Evolutionary conservation across 1,284 basidiomycete genomes (phyloP), one percentile per base, ranked within the genome.

Genomic region (Ustilago crameri): DNA sequence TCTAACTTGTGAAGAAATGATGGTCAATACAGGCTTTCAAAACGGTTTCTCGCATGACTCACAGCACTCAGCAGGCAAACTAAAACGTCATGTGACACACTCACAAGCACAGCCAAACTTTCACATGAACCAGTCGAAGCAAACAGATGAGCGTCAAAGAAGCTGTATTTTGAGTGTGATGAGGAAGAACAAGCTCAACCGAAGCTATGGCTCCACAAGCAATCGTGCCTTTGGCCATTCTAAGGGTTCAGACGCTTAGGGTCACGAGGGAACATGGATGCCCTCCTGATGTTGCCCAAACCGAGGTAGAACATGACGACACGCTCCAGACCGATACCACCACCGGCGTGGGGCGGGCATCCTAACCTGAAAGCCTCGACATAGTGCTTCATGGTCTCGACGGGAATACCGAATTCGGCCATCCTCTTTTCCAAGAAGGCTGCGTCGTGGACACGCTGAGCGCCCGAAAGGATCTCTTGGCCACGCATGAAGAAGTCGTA

Each of bases 401-500:
- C 93, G 79, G 93, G 90, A 65, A 96, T 90, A 55, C 86, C 87
- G 50, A 87, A 87, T 52, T 85, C 86, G 74, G 84, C 85, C 94
- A 95, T 96, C 84, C 91, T 89, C 85, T 92, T 89, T 63, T 88
- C 88, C 62, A 98, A 88, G 68, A 95, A 86, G 15, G 86, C 85
- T 5, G 95, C 89, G 79, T 98, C 94, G 85, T 98, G 96, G 53
- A 97, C 90, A 86, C 95, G 93, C 84, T 98, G 95, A 18, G 95
- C 95, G 17, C 95, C 95, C 2, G 94, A 97, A 27, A 98, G 87
- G 79, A 98, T 98, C 85, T 98, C 95, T 85, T 98, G 94, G 14
- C 95, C 95, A 40, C 95, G 90, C 93, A 98, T 97, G 88, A 98
- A 98, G 85, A 98, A 98, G 86, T 98, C 95, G 85, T 98, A 98